Conservation (phyloP, 192 early-diverging fungal species). For the Entomortierella beljakovae region DNA sequence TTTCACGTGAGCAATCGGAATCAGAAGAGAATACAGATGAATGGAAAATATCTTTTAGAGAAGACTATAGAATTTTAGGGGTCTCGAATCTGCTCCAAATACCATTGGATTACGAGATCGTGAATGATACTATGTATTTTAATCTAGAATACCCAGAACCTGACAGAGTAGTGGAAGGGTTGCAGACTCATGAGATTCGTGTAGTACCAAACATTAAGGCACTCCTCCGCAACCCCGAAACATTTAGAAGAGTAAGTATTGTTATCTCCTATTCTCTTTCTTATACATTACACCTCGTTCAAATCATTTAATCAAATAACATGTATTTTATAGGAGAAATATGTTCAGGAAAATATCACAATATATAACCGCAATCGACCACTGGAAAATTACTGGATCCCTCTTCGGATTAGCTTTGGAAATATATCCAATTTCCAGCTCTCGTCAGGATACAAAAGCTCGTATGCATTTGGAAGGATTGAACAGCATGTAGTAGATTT, state of each 20-base stretch:
- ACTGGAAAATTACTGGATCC: conserved; percentile 74
- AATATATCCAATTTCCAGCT: conserved; percentile 74
- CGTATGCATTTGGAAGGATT: conserved; percentile 69
- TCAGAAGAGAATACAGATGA: conserved; percentile 52
- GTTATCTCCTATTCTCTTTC: not conserved
- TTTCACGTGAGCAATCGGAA: conserved; percentile 20
- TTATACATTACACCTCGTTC: not conserved
- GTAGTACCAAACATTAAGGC: conserved; percentile 67
- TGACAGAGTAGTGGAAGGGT: conserved; percentile 43
- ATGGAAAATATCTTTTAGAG: conserved; percentile 64
- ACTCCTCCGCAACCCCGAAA: conserved; percentile 69
- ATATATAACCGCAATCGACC: conserved; percentile 77
- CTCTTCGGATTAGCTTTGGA: conserved; percentile 75
- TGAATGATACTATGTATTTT: conserved; percentile 83
- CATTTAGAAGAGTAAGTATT: conserved; percentile 64
- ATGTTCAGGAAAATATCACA: conserved; percentile 78
- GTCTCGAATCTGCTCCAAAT: conserved; percentile 67
- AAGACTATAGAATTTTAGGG: conserved; percentile 54
- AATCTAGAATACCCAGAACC: conserved; percentile 63
- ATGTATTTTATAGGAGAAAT: conserved; percentile 68
- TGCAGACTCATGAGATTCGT: conserved; percentile 52
- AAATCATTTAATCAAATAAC: not conserved
- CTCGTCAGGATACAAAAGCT: conserved; percentile 73
- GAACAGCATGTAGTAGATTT: conserved; percentile 74
- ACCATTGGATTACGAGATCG: conserved; percentile 71